phyloP scores from a whole-genome alignment of 257 asterid genomes.

The Penstemon barbatus region DNA sequence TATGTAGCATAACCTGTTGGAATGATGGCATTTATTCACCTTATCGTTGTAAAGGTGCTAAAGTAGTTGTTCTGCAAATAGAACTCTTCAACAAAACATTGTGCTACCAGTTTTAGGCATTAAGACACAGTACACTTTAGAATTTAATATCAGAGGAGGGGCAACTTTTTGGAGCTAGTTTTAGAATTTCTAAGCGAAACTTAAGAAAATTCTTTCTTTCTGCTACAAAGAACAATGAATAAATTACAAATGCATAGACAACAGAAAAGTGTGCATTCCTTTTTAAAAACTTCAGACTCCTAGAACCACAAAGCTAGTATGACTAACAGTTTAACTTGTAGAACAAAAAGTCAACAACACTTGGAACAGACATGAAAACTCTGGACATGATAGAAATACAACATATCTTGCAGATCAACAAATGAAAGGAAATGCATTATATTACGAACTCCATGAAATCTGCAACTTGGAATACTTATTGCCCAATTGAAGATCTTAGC shows the following conservation, averaged over 20 bases:
- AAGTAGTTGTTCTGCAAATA: not conserved
- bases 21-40: not conserved
- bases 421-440: not conserved
- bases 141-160: too few species aligned
- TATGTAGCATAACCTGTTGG: not conserved
- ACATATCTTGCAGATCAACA: not conserved
- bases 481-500: constrained; percentile 2
- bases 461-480: not conserved
- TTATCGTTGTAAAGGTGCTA: constrained; percentile 2
- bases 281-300: not conserved
- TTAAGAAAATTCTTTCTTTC: too few species aligned
- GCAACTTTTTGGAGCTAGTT: too few species aligned
- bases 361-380: constrained; percentile 9
- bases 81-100: not conserved
- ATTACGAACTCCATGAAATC: not conserved
- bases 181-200: too few species aligned
- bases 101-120: too few species aligned
- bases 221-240: too few species aligned
- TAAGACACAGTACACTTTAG: too few species aligned
- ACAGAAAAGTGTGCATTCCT: not conserved
- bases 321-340: not conserved
- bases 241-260: not conserved
- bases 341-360: not conserved
- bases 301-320: not conserved
- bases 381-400: not conserved